A percentile compares a stretch with the other conserved stretches of the same genome.
Conservation (phyloP, 257 asterid genomes). For the Eucommia ulmoides region DNA sequence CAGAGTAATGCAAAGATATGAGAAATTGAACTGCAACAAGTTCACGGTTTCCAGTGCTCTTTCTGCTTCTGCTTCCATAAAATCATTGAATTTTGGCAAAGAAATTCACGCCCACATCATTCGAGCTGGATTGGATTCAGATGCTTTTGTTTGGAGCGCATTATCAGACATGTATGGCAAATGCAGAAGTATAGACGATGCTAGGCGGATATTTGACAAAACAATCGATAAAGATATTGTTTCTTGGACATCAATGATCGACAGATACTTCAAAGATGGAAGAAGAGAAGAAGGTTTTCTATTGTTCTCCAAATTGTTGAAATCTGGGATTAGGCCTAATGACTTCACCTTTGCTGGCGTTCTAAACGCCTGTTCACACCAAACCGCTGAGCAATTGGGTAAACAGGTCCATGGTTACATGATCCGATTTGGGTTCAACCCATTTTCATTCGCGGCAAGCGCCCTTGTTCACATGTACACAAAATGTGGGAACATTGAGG, state of each 20-base stretch:
- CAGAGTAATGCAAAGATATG: too few relatives aligned
- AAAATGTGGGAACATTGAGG: slow-evolving; percentile 47
- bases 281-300: slow-evolving; percentile 52
- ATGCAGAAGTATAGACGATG: slow-evolving; percentile 59
- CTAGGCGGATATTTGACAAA: slow-evolving; percentile 48
- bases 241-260: slow-evolving; percentile 74
- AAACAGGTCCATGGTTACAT: slow-evolving; percentile 66
- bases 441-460: slow-evolving; percentile 18
- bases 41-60: slow-evolving; percentile 61
- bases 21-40: slow-evolving; percentile 23
- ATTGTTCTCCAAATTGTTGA: slow-evolving; percentile 35
- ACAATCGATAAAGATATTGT: slow-evolving; percentile 53
- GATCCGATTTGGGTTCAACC: slow-evolving; percentile 30
- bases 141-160: slow-evolving; percentile 66
- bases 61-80: slow-evolving; percentile 58
- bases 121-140: slow-evolving; percentile 52
- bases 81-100: slow-evolving; percentile 44
- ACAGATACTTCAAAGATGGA: slow-evolving; percentile 57
- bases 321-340: slow-evolving; percentile 44
- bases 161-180: slow-evolving; percentile 53
- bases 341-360: slow-evolving; percentile 58
- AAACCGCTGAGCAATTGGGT: slow-evolving; percentile 44
- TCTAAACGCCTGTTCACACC: slow-evolving; percentile 32
- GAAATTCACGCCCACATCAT: slow-evolving; percentile 61
- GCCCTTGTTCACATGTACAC: slow-evolving; percentile 48